Evolutionary conservation across 2,329 filamentous ascomycete genomes (phyloP).

Genomic region (Hypomyces rosellus): DNA sequence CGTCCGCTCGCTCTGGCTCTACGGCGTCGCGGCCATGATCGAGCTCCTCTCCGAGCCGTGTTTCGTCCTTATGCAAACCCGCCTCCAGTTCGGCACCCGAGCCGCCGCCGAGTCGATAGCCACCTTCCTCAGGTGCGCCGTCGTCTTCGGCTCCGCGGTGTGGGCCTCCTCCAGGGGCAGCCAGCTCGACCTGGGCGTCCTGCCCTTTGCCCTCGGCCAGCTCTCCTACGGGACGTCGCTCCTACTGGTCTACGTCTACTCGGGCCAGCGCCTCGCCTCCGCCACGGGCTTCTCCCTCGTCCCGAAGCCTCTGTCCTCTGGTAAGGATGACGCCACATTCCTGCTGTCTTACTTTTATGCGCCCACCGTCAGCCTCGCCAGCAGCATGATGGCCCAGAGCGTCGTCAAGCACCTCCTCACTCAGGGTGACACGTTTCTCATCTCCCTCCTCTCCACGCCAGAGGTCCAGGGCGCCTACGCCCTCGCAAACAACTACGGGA

Average conservation of each 20-base stretch:
- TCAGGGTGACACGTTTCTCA: slow-evolving; percentile 86
- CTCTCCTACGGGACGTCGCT: slow-evolving; percentile 66
- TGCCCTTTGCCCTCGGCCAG: slow-evolving; percentile 88
- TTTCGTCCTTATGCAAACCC: slow-evolving; percentile 81
- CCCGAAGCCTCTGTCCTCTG: slow-evolving; percentile 31
- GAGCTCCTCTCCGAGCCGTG: slow-evolving; percentile 83
- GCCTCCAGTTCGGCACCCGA: slow-evolving; percentile 71
- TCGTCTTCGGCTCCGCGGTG: slow-evolving; percentile 65
- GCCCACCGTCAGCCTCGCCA: slow-evolving; percentile 64
- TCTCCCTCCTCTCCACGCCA: slow-evolving; percentile 69
- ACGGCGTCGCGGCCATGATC: slow-evolving; percentile 52
- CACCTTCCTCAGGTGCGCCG: slow-evolving; percentile 68
- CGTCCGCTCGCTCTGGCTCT: slow-evolving; percentile 43
- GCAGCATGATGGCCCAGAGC: slow-evolving; percentile 82
- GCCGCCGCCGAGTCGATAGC: slow-evolving; percentile 79
- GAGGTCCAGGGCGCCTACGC: slow-evolving; percentile 86
- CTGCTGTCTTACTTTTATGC: slow-evolving; percentile 58
- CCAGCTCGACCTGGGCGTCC: slow-evolving; percentile 57
- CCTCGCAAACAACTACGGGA: slow-evolving; percentile 89
- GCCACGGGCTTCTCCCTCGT: slow-evolving; percentile 64
- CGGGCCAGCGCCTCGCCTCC: slow-evolving; percentile 51
- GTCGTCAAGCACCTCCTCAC: slow-evolving; percentile 89
- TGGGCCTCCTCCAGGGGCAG: slow-evolving; percentile 43
- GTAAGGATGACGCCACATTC: slow-evolving; percentile 31
- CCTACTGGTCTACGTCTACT: slow-evolving; percentile 61